phyloP scores from a whole-genome alignment of 78 protist species.

The Kipferlia bialata region DNA sequence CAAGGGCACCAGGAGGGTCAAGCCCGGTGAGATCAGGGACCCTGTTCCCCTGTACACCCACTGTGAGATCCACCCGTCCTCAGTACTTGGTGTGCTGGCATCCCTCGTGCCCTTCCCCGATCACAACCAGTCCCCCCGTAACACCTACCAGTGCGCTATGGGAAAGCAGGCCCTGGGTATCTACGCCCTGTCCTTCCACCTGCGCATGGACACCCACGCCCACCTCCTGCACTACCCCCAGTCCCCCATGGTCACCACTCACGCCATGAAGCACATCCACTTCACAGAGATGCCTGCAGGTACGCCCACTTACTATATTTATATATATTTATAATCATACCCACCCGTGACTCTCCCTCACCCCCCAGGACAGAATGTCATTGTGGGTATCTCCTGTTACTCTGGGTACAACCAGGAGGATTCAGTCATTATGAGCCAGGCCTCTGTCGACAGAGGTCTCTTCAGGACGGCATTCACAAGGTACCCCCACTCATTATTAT shows the following conservation, averaged over 20 bases:
- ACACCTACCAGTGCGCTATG: conserved; percentile 99
- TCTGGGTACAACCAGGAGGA: conserved; percentile 99
- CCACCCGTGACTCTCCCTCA: too few species aligned
- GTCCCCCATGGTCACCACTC: conserved; percentile 87
- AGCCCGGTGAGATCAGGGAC: background rate
- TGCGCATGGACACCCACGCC: conserved; percentile 92
- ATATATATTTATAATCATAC: too few species aligned
- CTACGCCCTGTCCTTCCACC: conserved; percentile 80
- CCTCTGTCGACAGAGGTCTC: conserved; percentile 95
- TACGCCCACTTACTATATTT: too few species aligned
- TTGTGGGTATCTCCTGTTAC: conserved; percentile 90
- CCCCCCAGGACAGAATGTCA: conserved; percentile 95
- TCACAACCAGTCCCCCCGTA: conserved; percentile 99
- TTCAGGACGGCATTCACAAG: conserved; percentile 76
- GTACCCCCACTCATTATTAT: conserved; percentile 44
- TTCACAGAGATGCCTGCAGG: conserved; percentile 92
- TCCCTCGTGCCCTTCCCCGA: conserved; percentile 99
- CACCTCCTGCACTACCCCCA: conserved; percentile 96
- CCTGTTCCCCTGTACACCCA: conserved; percentile 72
- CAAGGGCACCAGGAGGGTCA: background rate
- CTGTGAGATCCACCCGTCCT: conserved; percentile 98
- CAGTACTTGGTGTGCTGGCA: conserved; percentile 96
- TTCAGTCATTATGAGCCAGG: conserved; percentile 85
- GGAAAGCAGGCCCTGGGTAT: conserved; percentile 97
- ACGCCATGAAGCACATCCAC: conserved; percentile 80